A percentile compares a stretch with the other conserved stretches of the same genome.
Evolutionary conservation across 2,329 filamentous ascomycete species (phyloP).

Genomic region (Chrysoporthe puriensis): DNA sequence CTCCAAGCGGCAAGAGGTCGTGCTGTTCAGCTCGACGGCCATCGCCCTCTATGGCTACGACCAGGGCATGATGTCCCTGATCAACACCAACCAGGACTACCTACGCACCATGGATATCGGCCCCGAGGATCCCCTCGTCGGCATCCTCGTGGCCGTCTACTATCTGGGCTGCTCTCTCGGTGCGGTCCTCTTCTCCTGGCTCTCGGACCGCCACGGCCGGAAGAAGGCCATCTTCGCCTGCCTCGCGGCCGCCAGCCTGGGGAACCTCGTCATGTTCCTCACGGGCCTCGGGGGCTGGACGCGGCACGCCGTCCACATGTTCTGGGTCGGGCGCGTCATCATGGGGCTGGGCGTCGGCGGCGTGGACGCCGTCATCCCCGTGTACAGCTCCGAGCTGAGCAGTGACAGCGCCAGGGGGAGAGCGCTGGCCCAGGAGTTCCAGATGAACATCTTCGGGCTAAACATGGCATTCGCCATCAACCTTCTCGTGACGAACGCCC

Average conservation of each 20-base stretch:
- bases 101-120: conserved; percentile 60
- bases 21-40: conserved; percentile 44
- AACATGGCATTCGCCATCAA: conserved; percentile 65
- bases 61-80: conserved; percentile 42
- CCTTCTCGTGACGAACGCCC: conserved; percentile 52
- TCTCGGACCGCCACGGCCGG: conserved; percentile 24
- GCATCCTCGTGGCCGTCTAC: conserved; percentile 59
- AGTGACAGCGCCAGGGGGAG: conserved; percentile 60
- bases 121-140: conserved; percentile 32
- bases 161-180: conserved; percentile 63
- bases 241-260: conserved; percentile 25
- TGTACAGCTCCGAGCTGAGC: conserved; percentile 61
- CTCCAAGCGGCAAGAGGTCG: conserved; percentile 41
- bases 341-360: conserved; percentile 58
- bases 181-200: conserved; percentile 41
- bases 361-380: conserved; percentile 63
- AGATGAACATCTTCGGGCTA: conserved; percentile 66
- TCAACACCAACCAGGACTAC: conserved; percentile 48
- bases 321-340: conserved; percentile 35
- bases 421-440: conserved; percentile 65
- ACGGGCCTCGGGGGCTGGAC: conserved; percentile 25
- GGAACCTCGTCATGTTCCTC: conserved; percentile 27
- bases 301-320: conserved; percentile 20
- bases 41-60: conserved; percentile 43
- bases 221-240: conserved; percentile 28